Conservation (phyloP, 2,329 filamentous ascomycete species). For the Aspergillus udagawae region DNA sequence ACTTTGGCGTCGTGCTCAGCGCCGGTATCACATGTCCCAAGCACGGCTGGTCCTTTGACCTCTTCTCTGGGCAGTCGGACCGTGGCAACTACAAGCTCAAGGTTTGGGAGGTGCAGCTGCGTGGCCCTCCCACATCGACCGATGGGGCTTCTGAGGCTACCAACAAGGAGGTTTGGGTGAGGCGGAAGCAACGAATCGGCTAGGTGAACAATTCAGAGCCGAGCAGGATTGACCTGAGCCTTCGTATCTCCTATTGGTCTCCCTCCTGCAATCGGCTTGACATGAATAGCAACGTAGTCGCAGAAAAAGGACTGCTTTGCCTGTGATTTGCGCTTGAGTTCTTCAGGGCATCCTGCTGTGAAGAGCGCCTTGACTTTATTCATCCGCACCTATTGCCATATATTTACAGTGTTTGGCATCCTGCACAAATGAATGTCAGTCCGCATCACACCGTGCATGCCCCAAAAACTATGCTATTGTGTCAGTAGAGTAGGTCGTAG, state of each 20-base stretch:
- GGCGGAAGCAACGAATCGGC: constrained; percentile 32
- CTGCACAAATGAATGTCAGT: no score
- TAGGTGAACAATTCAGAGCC: constrained; percentile 2
- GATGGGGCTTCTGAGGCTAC: neutral
- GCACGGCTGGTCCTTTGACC: constrained; percentile 68
- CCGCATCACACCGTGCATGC: no score
- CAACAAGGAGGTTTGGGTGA: constrained; percentile 33
- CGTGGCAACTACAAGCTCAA: constrained; percentile 59
- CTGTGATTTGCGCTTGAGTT: neutral
- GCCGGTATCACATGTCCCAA: constrained; percentile 64
- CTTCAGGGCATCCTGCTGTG: no score
- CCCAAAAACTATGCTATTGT: no score
- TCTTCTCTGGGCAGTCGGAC: constrained; percentile 60
- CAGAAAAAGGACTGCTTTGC: neutral
- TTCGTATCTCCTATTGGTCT: neutral
- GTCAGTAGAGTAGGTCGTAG: no score
- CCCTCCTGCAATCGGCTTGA: neutral
- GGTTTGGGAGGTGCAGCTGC: constrained; percentile 61
- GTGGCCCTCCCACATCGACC: constrained; percentile 23
- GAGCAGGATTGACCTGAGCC: neutral
- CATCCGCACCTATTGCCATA: no score
- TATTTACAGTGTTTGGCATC: no score
- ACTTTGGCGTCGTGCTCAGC: constrained; percentile 53
- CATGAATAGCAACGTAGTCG: neutral
- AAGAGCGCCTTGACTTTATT: no score